Base-by-base conservation (phyloP, 352 stramenopile genomes). In the Blastocystis sp. region DNA sequence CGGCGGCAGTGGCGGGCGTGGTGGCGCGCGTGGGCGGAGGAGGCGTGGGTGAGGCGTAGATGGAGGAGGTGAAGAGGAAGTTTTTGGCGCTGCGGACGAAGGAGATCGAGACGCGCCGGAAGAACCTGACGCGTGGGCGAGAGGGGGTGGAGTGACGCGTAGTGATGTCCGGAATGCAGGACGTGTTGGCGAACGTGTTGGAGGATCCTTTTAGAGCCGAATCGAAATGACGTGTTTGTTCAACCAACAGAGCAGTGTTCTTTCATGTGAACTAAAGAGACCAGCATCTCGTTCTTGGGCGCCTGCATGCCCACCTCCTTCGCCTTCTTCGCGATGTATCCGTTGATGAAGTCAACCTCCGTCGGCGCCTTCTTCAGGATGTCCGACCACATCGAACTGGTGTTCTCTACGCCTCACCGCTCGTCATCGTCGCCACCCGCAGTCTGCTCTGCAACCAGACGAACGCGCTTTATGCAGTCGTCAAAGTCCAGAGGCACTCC, bases 341-440 rank as follows among this genome's bases (percentile, higher is more conserved):
- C 78, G 52, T 79, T 79, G 45, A 88, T 88, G 40, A 67, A 76
- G 34, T 88, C 78, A 62, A 88, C 56, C 34, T 88, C 78, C 34
- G 78, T 88, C 17, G 38, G 21, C 2, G 43, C 28, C 19, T 76
- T 76, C 56, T 48, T 56, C 65, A 45, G 10, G 11, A 88, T 88
- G 66, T 88, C 78, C 4, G 78, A 77, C 23, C 34, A 74, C 78
- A 88, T 88, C 21, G 78, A 88, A 19, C 78, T 88, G 7, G 17
- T 34, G 41, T 67, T 80, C 60, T 28, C 70, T 80, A 67, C 23
- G 5, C n/a, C 79, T 77, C 45, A 78, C 45, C 40, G 7, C 21
- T 38, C n/a, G 14, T 78, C 28, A 52, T 21, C 62, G 21, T 61
- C 17, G 43, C 40, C 5, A 88, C 64, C 52, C 43, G 67, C 40